These are phyloP conservation scores for Xylaria bambusicola DNA, from an alignment of 495 filamentous ascomycete species.

Conservation along the genomic window DNA sequence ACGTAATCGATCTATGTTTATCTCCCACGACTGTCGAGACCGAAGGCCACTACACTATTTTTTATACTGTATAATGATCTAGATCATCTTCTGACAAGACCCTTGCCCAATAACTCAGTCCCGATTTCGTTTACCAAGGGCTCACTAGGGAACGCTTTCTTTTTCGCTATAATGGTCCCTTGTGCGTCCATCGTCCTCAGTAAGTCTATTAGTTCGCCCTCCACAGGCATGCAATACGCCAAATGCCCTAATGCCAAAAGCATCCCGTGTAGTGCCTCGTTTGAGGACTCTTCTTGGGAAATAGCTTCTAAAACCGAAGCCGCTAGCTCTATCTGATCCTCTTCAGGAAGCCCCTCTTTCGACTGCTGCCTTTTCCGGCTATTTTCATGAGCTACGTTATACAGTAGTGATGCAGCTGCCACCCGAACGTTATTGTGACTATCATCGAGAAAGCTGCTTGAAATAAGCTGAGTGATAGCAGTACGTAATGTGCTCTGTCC, in stretches of 20 bases:
- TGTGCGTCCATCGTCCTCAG: constrained; percentile 69
- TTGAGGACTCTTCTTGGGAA: constrained; percentile 62
- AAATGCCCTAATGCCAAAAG: constrained; percentile 72
- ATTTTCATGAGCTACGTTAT: constrained; percentile 75
- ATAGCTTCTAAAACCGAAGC: constrained; percentile 79
- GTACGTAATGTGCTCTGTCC: constrained; percentile 37
- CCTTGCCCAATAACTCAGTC: constrained; percentile 42
- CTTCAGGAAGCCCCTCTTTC: constrained; percentile 63
- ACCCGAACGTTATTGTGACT: constrained; percentile 61
- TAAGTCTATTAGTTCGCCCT: constrained; percentile 74
- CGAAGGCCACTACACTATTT: background rate
- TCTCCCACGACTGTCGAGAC: background rate
- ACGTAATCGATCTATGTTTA: background rate
- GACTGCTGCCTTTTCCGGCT: constrained; percentile 61
- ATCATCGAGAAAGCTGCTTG: constrained; percentile 57
- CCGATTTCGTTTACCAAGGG: constrained; percentile 62
- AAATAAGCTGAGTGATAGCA: constrained; percentile 48
- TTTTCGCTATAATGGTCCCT: constrained; percentile 59
- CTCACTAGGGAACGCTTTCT: constrained; percentile 54
- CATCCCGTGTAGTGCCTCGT: constrained; percentile 71
- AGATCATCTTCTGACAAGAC: constrained; percentile 32
- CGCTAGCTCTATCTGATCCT: constrained; percentile 73
- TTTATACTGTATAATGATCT: background rate
- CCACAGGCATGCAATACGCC: constrained; percentile 66
- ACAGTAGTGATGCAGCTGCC: constrained; percentile 77